Base-by-base conservation (phyloP, 495 filamentous ascomycete genomes). In the Bombardia bombarda region DNA sequence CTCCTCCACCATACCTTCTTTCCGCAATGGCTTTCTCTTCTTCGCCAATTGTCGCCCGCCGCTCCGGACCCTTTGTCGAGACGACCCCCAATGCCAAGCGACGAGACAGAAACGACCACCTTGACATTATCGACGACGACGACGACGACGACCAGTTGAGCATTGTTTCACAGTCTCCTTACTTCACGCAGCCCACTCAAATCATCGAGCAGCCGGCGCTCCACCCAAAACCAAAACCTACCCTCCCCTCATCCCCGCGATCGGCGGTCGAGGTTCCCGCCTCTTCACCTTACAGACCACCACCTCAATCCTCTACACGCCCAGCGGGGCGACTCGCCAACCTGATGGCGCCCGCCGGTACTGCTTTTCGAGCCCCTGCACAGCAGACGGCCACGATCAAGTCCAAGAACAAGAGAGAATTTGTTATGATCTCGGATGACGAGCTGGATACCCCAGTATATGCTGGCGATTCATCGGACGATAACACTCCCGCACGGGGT, bases 221-320 rank as follows among this genome's bases (percentile, higher is more conserved):
- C 13, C n/a, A n/a, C n/a, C n/a, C n/a, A n/a, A 48, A 50, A 18
- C 39, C 40, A 2, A 26, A 42, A 20, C 9, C 38, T 2, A 18
- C 38, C 24, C 35, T 43, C 17, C 10, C 33, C 54, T 67, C 47
- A 79, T 68, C 62, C 34, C 51, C 64, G 19, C 55, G 49, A 34
- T 73, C 83, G 3, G 63, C 80, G 9, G 72, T 96, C 31, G 87
- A 94, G 54, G 89, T 96, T 2, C 79, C 79, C 22, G 84, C 82
- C 9, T 92, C 87, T n/a, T 92, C 87, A 1, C 86, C 86, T 1
- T 72, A 79, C 39, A 69, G 67, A 33, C n/a, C n/a, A n/a, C n/a
- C n/a, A n/a, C n/a, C n/a, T n/a, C 48, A 37, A 28, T 53, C 24
- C 46, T 39, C 34, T n/a, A 43, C 31, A 46, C 53, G 32, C 22